A percentile compares a stretch with the other conserved stretches of the same genome.
phyloP scores from a whole-genome alignment of 2,329 filamentous ascomycete species.

The Fusarium pseudograminearum region DNA sequence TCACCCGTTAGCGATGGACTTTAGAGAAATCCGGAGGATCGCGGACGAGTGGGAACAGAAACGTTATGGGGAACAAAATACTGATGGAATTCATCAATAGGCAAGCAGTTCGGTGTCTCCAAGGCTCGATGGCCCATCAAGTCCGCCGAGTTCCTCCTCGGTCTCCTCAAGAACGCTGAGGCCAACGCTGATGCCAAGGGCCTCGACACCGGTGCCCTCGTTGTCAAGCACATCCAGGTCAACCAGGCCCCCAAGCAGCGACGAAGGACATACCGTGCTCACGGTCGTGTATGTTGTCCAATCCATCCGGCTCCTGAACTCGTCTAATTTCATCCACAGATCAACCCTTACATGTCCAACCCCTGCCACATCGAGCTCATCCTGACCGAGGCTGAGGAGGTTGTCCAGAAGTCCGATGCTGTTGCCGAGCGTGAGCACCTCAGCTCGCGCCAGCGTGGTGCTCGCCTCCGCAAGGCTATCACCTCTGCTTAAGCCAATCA shows the following conservation, averaged over 20 bases:
- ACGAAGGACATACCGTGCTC: slow-evolving; percentile 98
- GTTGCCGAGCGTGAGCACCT: slow-evolving; percentile 79
- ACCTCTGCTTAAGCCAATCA: slow-evolving; percentile 67
- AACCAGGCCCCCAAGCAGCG: slow-evolving; percentile 99
- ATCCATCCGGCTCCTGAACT: neutral
- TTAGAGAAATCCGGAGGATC: slow-evolving; percentile 16
- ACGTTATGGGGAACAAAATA: slow-evolving; percentile 24
- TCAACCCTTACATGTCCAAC: slow-evolving; percentile 99
- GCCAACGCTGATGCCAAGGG: slow-evolving; percentile 97
- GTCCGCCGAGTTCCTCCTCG: slow-evolving; percentile 97
- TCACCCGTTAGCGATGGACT: slow-evolving; percentile 16
- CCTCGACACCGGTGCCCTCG: slow-evolving; percentile 94
- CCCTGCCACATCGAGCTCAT: slow-evolving; percentile 99
- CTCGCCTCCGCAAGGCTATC: slow-evolving; percentile 72
- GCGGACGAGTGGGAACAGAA: slow-evolving; percentile 10
- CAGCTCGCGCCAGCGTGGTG: slow-evolving; percentile 91
- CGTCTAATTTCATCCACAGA: slow-evolving; percentile 66
- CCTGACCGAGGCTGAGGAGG: slow-evolving; percentile 97
- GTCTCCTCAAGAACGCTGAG: slow-evolving; percentile 97
- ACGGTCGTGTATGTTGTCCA: slow-evolving; percentile 90
- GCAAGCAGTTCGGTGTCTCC: slow-evolving; percentile 98
- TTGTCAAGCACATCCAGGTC: slow-evolving; percentile 99
- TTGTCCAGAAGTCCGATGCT: slow-evolving; percentile 95
- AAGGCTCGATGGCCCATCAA: slow-evolving; percentile 99
- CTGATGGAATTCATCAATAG: slow-evolving; percentile 62